phyloP scores from a whole-genome alignment of 306 rosid genomes.

The Notholithocarpus densiflorus region DNA sequence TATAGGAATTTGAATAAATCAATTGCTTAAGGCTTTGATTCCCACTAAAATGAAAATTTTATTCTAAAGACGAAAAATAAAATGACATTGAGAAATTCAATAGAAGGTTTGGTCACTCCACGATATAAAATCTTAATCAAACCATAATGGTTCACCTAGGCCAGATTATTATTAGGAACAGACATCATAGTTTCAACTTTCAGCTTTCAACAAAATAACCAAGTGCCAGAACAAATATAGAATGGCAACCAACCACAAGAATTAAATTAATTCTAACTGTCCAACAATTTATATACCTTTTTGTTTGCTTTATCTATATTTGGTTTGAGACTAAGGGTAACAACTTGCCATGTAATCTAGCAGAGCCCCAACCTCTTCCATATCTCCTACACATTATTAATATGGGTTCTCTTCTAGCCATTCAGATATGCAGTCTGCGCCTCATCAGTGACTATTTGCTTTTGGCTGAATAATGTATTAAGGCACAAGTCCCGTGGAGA shows the following conservation, averaged over 20 bases:
- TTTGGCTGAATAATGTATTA: constrained; percentile 19
- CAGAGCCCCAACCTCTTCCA: background rate
- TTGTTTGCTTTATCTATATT: background rate
- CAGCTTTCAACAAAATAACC: background rate
- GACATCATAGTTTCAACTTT: background rate
- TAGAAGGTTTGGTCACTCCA: background rate
- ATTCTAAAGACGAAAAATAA: background rate
- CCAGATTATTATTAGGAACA: background rate
- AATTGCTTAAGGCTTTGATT: background rate
- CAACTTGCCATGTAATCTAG: background rate
- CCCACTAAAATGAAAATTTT: background rate
- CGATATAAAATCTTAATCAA: background rate
- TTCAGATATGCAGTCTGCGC: constrained; percentile 1
- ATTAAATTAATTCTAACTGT: background rate
- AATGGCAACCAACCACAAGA: constrained; percentile 2
- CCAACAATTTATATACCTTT: background rate
- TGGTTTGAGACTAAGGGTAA: background rate
- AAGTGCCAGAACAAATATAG: background rate
- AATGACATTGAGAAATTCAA: background rate
- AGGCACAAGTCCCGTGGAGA: constrained; percentile 13
- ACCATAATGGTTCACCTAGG: background rate
- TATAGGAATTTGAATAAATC: background rate
- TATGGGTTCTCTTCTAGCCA: constrained; percentile 3
- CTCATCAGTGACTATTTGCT: constrained; percentile 20
- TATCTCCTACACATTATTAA: constrained; percentile 3